Conservation (phyloP, 768 basidiomycete species). For the Psilocybe cubensis region DNA sequence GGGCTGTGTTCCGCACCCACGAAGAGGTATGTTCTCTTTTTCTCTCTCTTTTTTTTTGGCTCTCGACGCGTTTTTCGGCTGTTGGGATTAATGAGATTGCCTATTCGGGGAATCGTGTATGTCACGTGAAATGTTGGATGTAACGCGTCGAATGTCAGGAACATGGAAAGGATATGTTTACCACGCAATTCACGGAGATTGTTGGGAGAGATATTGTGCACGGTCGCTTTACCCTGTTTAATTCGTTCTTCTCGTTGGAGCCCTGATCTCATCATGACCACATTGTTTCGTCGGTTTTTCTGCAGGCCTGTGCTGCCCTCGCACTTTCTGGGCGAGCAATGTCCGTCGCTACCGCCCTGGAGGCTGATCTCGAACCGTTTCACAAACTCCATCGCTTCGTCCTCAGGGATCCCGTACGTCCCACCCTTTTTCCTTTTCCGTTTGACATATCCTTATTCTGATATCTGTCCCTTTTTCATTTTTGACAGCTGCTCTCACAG, state of each 20-base stretch:
- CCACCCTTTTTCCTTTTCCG: no score
- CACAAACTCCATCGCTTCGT: constrained; percentile 53
- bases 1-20: constrained; percentile 63
- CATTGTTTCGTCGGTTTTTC: constrained; percentile 5
- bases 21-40: constrained; percentile 53
- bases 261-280: constrained; percentile 9
- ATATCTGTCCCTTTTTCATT: no score
- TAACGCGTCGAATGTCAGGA: constrained; percentile 15
- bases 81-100: constrained; percentile 4
- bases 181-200: constrained; percentile 36
- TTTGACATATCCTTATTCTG: constrained; percentile 7
- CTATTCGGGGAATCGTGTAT: constrained; percentile 10
- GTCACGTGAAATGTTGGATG: constrained; percentile 30
- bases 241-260: constrained; percentile 10
- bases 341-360: constrained; percentile 58
- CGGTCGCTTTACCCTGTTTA: constrained; percentile 9
- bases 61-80: background rate
- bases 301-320: constrained; percentile 60
- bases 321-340: constrained; percentile 51
- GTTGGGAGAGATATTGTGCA: constrained; percentile 16
- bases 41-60: background rate
- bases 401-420: constrained; percentile 14
- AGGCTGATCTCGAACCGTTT: constrained; percentile 65
- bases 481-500: constrained; percentile 15
- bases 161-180: no score